Evolutionary conservation across 805 yeast species (phyloP), one percentile per base, ranked within the genome.

Genomic region (Danielia reshetovae): DNA sequence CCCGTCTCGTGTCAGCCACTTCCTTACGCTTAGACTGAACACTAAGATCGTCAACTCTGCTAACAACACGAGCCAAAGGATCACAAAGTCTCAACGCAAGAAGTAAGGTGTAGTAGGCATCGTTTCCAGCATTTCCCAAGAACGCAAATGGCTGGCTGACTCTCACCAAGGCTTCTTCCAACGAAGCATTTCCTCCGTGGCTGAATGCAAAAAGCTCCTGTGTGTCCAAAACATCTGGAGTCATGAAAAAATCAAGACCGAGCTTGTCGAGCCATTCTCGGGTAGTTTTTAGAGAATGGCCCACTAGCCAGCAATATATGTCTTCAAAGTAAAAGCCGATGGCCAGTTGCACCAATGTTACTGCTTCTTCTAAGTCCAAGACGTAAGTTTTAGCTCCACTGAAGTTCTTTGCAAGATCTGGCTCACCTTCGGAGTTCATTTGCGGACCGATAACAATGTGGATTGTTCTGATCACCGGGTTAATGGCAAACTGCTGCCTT

Each of bases 41-140:
- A n/a, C n/a, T n/a, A n/a, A n/a, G 22, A 9, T 19, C 9, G 22
- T 19, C 22, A 19, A 19, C 22, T 19, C 9, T 9, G 9, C 9
- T 19, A 7, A 19, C 7, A 19, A 19, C 22, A 7, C 22, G 7
- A 9, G 22, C 7, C 7, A 19, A 7, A 19, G 60, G 60, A 30
- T 55, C 60, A 22, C 54, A 47, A 23, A 40, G 45, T 11, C 45
- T 43, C 39, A 55, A 29, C n/a, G 55, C 57, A 16, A 55, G 59
- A 16, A 52, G 36, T n/a, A 55, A 31, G 10, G 60, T 54, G 34
- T 49, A 55, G 40, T 55, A 55, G 9, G 60, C 57, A 30, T 55
- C 60, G 39, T 55, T 55, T 28, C 52, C 58, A 1, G 60, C 60
- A 29, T 55, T 55, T 32, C 54, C 59, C 24, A 55, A 48, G 18